Conservation (phyloP, 305 asterid genomes). For the Solanum aculeatissimum region DNA sequence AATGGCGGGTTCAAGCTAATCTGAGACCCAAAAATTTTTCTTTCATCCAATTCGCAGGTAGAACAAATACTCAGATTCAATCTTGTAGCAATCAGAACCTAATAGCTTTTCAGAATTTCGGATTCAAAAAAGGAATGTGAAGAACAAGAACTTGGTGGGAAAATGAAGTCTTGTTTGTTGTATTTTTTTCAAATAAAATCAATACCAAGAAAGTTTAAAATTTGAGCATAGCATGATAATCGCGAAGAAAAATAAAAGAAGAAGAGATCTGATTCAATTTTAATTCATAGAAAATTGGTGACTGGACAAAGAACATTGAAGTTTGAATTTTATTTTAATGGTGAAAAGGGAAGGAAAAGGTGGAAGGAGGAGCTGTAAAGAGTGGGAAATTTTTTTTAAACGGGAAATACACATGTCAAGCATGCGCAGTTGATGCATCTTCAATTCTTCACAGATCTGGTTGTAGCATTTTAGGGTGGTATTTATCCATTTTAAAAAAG, state of each 20-base stretch:
- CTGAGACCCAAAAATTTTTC: neutral
- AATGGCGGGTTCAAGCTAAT: neutral
- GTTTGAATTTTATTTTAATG: neutral
- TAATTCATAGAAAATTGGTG: neutral
- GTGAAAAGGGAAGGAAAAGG: neutral
- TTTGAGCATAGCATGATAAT: neutral
- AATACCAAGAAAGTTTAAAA: too few species aligned
- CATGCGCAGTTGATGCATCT: neutral
- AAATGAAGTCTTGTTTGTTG: neutral
- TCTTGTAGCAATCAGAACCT: neutral
- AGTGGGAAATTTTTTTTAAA: neutral
- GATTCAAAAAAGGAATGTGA: neutral
- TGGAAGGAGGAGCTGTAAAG: neutral
- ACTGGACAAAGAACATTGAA: neutral
- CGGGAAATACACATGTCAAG: neutral
- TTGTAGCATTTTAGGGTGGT: neutral
- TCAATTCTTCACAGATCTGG: neutral
- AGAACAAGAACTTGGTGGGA: neutral
- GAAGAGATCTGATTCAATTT: neutral
- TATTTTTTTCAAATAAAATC: neutral
- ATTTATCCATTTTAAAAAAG: too few species aligned
- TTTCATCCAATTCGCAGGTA: neutral
- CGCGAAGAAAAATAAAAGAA: neutral
- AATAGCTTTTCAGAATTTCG: neutral
- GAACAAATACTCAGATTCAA: neutral